Conservation (phyloP, 768 basidiomycete genomes). For the Trametes cubensis region DNA sequence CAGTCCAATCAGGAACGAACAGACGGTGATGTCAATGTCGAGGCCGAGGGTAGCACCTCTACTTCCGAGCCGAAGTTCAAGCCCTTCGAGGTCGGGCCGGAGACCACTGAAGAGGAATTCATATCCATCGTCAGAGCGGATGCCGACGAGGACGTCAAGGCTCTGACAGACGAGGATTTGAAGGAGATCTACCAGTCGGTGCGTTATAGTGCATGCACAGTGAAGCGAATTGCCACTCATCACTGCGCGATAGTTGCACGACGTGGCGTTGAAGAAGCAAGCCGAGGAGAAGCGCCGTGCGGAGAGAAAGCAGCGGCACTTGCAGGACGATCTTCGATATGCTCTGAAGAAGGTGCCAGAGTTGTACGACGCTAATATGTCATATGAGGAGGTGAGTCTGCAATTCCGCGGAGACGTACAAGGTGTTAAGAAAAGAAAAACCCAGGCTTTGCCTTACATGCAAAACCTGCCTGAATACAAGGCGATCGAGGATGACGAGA, state of each 20-base stretch:
- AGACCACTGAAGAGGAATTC: conserved; percentile 72
- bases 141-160: conserved; percentile 51
- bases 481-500: conserved; percentile 87
- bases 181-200: conserved; percentile 66
- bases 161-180: conserved; percentile 55
- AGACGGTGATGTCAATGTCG: conserved; percentile 31
- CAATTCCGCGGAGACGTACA: neutral
- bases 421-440: neutral
- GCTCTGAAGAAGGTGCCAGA: conserved; percentile 89
- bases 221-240: neutral
- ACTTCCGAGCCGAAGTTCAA: conserved; percentile 25
- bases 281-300: conserved; percentile 85
- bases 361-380: conserved; percentile 69
- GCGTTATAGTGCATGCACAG: conserved; percentile 29
- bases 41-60: conserved; percentile 16
- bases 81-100: conserved; percentile 48
- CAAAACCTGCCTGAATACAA: conserved; percentile 85
- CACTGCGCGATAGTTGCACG: conserved; percentile 58
- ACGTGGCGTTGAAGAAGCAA: conserved; percentile 69
- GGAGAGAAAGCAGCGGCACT: conserved; percentile 82
- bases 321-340: conserved; percentile 95
- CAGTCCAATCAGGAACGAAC: conserved; percentile 32
- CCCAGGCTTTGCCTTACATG: conserved; percentile 72
- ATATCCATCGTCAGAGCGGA: conserved; percentile 56
- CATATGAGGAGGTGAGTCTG: conserved; percentile 77